phyloP scores from a whole-genome alignment of 371 early-diverging fungal genomes.

The Cokeromyces recurvatus region DNA sequence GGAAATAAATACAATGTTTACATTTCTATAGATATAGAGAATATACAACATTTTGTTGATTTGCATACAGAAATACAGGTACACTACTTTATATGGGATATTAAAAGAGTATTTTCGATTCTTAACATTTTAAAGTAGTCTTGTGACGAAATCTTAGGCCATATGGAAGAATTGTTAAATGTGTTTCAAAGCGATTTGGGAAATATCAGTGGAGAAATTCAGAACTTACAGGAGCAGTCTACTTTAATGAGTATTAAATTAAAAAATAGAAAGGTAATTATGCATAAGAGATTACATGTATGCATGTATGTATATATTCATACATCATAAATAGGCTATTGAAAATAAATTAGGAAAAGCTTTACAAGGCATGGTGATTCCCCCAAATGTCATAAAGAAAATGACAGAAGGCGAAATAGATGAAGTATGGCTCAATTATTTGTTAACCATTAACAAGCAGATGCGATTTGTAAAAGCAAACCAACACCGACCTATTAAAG shows the following conservation, averaged over 20 bases:
- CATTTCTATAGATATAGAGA: slow-evolving; percentile 52
- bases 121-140: slow-evolving; percentile 33
- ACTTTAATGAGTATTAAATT: slow-evolving; percentile 74
- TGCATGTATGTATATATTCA: not conserved
- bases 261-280: slow-evolving; percentile 74
- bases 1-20: not conserved
- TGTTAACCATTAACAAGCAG: slow-evolving; percentile 78
- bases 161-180: slow-evolving; percentile 80
- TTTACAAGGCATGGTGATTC: slow-evolving; percentile 77
- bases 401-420: slow-evolving; percentile 88
- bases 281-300: not conserved
- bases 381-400: slow-evolving; percentile 77
- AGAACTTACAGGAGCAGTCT: slow-evolving; percentile 77
- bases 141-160: slow-evolving; percentile 79
- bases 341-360: slow-evolving; percentile 65
- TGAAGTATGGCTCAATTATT: slow-evolving; percentile 76
- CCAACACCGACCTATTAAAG: slow-evolving; percentile 56
- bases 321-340: slow-evolving; percentile 35
- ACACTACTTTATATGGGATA: not conserved
- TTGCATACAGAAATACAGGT: slow-evolving; percentile 69
- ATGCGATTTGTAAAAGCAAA: slow-evolving; percentile 76
- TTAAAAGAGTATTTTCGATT: no score
- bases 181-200: slow-evolving; percentile 86
- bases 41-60: slow-evolving; percentile 64
- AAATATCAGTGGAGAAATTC: slow-evolving; percentile 83